Percentiles rank a stretch among this genome's conserved stretches.
phyloP scores from a whole-genome alignment of 192 early-diverging fungal genomes.

The Podochytrium sp. region DNA sequence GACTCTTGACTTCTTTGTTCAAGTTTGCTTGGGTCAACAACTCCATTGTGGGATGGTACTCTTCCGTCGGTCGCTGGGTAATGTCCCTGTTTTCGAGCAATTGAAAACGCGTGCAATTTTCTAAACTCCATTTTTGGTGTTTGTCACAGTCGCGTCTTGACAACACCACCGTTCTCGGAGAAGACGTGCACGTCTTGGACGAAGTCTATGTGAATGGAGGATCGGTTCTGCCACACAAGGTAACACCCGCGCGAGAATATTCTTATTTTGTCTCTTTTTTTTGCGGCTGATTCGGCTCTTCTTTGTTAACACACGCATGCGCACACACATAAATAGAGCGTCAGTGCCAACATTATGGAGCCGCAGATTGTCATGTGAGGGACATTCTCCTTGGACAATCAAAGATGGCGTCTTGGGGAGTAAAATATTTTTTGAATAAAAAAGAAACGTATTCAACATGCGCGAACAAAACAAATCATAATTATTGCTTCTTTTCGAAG shows the following conservation, averaged over 20 bases:
- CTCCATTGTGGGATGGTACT: slow-evolving; percentile 96
- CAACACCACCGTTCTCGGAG: slow-evolving; percentile 92
- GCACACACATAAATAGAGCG: slow-evolving; percentile 46
- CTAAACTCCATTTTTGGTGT: slow-evolving; percentile 25
- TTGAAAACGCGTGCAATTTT: not conserved
- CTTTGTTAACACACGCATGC: not conserved
- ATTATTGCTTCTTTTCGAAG: too few species aligned
- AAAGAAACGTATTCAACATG: too few species aligned
- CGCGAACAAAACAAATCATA: too few species aligned
- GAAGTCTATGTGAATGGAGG: slow-evolving; percentile 96
- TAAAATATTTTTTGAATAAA: too few species aligned
- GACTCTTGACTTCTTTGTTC: too few species aligned
- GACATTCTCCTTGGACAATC: too few species aligned
- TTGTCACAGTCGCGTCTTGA: slow-evolving; percentile 73
- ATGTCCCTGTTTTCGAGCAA: not conserved
- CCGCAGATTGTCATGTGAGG: slow-evolving; percentile 94
- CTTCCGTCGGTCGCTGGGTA: slow-evolving; percentile 90
- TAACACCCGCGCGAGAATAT: too few species aligned
- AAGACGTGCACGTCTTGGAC: slow-evolving; percentile 93
- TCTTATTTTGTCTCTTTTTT: slow-evolving; percentile 2
- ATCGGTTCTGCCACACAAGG: slow-evolving; percentile 94
- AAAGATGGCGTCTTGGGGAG: too few species aligned
- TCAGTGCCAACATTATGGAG: slow-evolving; percentile 85
- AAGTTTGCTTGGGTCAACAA: slow-evolving; percentile 85
- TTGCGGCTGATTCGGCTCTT: not conserved